Conservation (phyloP, 106 monocot genomes). For the Dioscorea alata region DNA sequence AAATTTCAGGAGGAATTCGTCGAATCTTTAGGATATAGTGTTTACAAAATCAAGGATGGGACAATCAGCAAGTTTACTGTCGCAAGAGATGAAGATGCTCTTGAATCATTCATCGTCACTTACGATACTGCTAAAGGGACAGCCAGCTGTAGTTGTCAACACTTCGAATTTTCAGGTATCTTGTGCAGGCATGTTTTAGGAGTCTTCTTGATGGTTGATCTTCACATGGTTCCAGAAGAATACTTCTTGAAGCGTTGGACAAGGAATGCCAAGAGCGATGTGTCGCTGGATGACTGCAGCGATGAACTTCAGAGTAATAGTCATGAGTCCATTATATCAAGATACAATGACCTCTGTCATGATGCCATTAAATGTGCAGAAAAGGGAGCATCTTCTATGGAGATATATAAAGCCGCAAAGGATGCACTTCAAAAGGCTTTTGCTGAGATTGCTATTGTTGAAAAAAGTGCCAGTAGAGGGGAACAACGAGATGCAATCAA, state of each 20-base stretch:
- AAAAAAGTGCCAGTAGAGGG: conserved; percentile 38
- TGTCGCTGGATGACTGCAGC: conserved; percentile 25
- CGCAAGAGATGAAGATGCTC: conserved; percentile 66
- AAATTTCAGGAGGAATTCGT: conserved; percentile 96
- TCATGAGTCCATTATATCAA: conserved; percentile 41
- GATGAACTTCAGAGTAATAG: conserved; percentile 13
- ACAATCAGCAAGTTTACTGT: conserved; percentile 56
- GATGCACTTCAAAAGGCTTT: conserved; percentile 63
- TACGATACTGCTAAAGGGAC: conserved; percentile 47
- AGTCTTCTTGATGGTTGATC: conserved; percentile 76
- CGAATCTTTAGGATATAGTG: conserved; percentile 80
- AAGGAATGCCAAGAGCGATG: conserved; percentile 59
- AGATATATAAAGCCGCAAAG: conserved; percentile 70
- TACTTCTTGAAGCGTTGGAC: conserved; percentile 85
- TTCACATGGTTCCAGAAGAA: conserved; percentile 59
- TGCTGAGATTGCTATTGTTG: conserved; percentile 54
- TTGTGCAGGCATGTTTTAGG: conserved; percentile 83
- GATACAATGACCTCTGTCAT: conserved; percentile 71
- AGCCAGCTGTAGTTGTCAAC: conserved; percentile 72
- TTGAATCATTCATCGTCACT: conserved; percentile 64
- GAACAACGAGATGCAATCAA: conserved; percentile 78
- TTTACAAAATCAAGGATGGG: conserved; percentile 70
- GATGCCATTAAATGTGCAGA: conserved; percentile 84
- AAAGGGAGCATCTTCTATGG: conserved; percentile 49
- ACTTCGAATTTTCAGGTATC: conserved; percentile 91